Base-by-base conservation (phyloP, 805 yeast species). In the Yarrowia sp. region DNA sequence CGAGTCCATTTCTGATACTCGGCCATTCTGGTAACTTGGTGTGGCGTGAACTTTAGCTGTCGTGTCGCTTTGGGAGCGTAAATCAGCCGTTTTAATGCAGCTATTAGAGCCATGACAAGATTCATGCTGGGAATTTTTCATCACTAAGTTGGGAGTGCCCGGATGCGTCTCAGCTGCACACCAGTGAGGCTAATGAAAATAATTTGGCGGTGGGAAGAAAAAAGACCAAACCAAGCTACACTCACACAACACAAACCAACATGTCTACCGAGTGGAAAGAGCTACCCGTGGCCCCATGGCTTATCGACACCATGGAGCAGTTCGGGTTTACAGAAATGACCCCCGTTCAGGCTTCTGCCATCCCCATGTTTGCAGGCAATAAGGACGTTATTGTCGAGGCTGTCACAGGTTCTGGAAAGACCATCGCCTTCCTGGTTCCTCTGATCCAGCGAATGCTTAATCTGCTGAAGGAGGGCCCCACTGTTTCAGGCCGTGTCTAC, bases 381-480 rank as follows among this genome's bases (percentile, higher is more conserved):
- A 93, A 93, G 72, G 99, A 95, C 76, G 97, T 95, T 3, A 95
- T 95, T 8, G 98, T 92, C 1, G 98, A 95, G 74, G 96, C 98
- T 0, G 97, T 91, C 1, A 95, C 99, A 0, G 99, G 99, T 0
- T 92, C 98, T 0, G 99, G 99, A n/a, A 95, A 95, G 74, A 95
- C 99, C 0, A 75, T 92, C n/a, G 88, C 98, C 3, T 95, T 89
- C 77, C 84, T 86, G 4, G 81, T 95, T 1, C 99, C 99, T 0
- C 82, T 89, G 1, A 71, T 92, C 4, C 93, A 92, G 70, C 87
- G 86, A 69, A 75, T 92, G 8, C 69, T 73, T n/a, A 75, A 68
- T 36, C 69, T 70, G 28, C 18, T 55, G 38, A 76, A 80, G 1
- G 73, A 73, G 4, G 53, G 42, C 9, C 33, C 66, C 70, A 42